A percentile compares a stretch with the other conserved stretches of the same genome.
These are phyloP conservation scores for Fusarium sterilihyphosum DNA, from an alignment of 2,329 filamentous ascomycete species.

Conservation along the genomic window DNA sequence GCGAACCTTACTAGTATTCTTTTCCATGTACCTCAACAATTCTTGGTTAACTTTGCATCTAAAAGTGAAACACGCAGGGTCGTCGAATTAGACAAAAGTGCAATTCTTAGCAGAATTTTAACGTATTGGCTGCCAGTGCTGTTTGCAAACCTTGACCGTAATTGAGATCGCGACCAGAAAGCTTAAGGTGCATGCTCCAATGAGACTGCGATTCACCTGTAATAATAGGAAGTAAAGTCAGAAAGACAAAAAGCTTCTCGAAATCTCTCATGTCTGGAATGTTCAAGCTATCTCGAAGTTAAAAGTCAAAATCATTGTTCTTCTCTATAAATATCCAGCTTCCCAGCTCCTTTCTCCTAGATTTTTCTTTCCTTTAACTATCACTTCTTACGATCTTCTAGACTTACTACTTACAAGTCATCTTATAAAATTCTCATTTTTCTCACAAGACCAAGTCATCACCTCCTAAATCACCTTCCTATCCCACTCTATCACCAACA, in stretches of 20 bases:
- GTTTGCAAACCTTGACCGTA: fast-evolving
- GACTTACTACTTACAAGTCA: neutral
- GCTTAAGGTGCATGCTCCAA: neutral
- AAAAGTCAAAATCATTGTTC: neutral
- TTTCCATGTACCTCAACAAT: neutral
- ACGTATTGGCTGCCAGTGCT: fast-evolving
- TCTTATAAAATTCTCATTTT: fast-evolving
- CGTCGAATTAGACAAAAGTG: fast-evolving
- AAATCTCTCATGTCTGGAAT: fast-evolving
- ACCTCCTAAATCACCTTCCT: too few relatives aligned
- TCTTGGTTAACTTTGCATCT: fast-evolving
- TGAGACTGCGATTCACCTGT: fast-evolving
- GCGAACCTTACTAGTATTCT: fast-evolving
- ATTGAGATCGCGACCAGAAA: fast-evolving
- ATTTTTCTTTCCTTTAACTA: neutral
- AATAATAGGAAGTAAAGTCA: fast-evolving
- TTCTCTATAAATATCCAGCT: neutral
- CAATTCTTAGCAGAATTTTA: fast-evolving
- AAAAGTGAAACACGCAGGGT: fast-evolving
- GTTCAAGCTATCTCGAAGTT: fast-evolving
- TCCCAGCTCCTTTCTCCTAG: fast-evolving
- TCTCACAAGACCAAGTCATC: fast-evolving
- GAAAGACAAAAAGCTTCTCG: fast-evolving
- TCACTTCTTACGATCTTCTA: fast-evolving
- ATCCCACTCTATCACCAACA: fast-evolving